Base-by-base conservation (phyloP, 2,329 filamentous ascomycete genomes). In the Cladophialophora chaetospira region DNA sequence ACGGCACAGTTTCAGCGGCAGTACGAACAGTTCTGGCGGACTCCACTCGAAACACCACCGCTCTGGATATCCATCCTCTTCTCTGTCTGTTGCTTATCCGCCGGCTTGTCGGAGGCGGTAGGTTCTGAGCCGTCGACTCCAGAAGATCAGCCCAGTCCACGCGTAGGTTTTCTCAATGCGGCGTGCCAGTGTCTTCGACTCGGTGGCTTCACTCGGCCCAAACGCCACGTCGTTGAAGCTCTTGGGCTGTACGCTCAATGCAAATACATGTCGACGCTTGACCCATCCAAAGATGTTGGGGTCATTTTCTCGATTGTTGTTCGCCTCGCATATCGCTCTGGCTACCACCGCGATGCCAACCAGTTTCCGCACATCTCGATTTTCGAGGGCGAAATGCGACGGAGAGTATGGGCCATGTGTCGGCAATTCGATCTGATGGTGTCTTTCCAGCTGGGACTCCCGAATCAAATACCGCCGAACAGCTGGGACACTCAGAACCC, bases 371-470 rank as follows among this genome's bases (percentile, higher is more conserved):
- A 72, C 47, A 77, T 85, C 44, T 75, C 79, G 1, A 74, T 78
- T 2, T 83, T 81, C 58, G 77, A 83, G 54, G 82, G 79, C 6
- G 83, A 86, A 67, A 82, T 78, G 69, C 69, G 76, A 46, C 68
- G 76, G 15, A 72, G 76, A 9, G 50, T 72, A 2, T 78, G 76
- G 75, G 65, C 67, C 15, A 64, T 71, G 31, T 59, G 75, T 6
- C 67, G 67, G 25, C 84, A 87, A 66, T 75, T 88, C 49, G 86
- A 88, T 64, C 71, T 82, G 2, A 71, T 88, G 13, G 77, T 83
- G 1, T 79, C 82, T 1, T 87, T 87, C 64, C 83, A 88, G 64
- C 76, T 87, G 58, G 86, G 86, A 1, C 71, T 88, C 11, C 86
- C 86, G 5, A 79, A 79, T 59, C 83, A 85, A 73, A 76, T 86